A percentile compares a stretch with the other conserved stretches of the same genome.
phyloP scores from a whole-genome alignment of 2,329 filamentous ascomycete species.

The Diaporthe ampelina region DNA sequence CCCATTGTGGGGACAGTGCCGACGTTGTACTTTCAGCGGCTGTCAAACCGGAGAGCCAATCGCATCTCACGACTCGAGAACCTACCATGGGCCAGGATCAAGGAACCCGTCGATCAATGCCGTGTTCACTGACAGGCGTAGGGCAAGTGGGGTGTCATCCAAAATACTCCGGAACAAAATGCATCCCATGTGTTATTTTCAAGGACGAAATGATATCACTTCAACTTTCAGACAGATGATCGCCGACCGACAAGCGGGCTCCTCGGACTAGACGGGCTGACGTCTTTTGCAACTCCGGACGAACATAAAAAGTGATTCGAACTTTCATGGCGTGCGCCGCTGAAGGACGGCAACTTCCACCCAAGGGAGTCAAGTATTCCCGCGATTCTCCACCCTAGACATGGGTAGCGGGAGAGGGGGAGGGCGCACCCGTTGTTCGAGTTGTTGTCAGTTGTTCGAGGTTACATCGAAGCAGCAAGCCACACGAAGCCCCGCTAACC shows the following conservation, averaged over 20 bases:
- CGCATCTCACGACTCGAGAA: neutral
- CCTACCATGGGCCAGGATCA: conserved; percentile 1
- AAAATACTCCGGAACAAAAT: conserved; percentile 12
- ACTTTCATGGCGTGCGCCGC: neutral
- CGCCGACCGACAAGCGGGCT: neutral
- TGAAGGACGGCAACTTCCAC: no score
- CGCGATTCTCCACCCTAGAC: neutral
- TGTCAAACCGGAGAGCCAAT: conserved; percentile 24
- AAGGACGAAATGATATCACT: neutral
- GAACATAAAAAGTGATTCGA: neutral
- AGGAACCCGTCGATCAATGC: conserved; percentile 21
- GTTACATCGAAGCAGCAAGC: neutral
- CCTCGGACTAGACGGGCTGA: no score
- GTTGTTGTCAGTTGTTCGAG: neutral
- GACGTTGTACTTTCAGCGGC: conserved; percentile 7
- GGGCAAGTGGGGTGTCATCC: conserved; percentile 3
- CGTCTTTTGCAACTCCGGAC: neutral
- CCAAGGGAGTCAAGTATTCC: neutral
- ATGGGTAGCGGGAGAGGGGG: neutral
- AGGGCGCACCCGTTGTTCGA: neutral
- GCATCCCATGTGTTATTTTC: conserved; percentile 1
- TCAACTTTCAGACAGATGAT: neutral
- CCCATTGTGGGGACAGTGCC: conserved; percentile 20
- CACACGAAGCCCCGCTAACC: neutral
- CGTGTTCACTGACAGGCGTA: neutral